These are phyloP conservation scores for Croton setiger DNA, from an alignment of 441 rosid species.

Conservation along the genomic window DNA sequence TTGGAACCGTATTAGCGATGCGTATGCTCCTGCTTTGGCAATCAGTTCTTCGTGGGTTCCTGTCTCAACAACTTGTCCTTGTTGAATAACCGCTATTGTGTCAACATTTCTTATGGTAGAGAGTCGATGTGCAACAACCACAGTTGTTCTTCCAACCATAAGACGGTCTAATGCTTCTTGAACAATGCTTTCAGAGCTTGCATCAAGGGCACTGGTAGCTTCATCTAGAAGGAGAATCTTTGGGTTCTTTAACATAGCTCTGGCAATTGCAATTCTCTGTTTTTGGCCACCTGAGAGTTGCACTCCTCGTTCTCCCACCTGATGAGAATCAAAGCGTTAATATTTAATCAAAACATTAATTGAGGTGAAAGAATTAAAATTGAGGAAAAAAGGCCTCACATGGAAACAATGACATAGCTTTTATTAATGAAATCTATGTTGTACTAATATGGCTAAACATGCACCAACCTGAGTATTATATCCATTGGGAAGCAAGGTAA, in stretches of 20 bases:
- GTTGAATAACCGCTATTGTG: constrained; percentile 89
- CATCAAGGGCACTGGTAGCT: constrained; percentile 99
- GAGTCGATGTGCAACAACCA: constrained; percentile 95
- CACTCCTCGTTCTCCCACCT: constrained; percentile 98
- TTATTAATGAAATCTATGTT: constrained; percentile 1
- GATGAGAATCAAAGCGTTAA: constrained; percentile 9
- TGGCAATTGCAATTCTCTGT: constrained; percentile 96
- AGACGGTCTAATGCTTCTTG: constrained; percentile 97
- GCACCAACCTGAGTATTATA: constrained; percentile 77
- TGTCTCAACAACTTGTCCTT: constrained; percentile 95
- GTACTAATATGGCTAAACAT: background rate
- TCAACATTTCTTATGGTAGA: constrained; percentile 93
- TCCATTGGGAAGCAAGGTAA: constrained; percentile 87
- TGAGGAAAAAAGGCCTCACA: background rate
- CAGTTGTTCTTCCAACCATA: constrained; percentile 96
- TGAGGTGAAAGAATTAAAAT: background rate
- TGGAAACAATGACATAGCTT: background rate
- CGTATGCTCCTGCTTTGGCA: constrained; percentile 75
- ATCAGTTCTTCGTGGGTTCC: constrained; percentile 92
- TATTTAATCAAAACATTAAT: background rate
- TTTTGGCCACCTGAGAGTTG: constrained; percentile 98
- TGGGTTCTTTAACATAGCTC: constrained; percentile 95
- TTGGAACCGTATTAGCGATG: constrained; percentile 89
- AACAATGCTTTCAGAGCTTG: constrained; percentile 95
- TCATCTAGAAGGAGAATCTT: constrained; percentile 94